These are phyloP conservation scores for Selenicereus undatus DNA, from an alignment of 148 eudicot species.

Conservation along the genomic window DNA sequence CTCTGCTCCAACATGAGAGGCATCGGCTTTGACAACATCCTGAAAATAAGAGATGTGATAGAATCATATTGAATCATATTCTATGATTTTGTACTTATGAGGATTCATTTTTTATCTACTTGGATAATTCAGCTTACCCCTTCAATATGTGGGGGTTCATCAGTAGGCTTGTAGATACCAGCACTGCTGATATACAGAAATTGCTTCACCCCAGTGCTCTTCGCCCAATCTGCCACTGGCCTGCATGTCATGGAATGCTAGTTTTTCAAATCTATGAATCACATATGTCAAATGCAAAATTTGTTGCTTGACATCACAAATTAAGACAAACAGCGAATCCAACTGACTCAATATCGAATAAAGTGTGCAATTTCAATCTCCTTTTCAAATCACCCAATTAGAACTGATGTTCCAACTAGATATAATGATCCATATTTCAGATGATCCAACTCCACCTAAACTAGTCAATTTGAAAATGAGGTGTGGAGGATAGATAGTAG, in stretches of 20 bases:
- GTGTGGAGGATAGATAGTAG: no score
- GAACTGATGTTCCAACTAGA: no score
- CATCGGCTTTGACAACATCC: constrained; percentile 84
- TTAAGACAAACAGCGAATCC: no score
- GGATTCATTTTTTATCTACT: not conserved
- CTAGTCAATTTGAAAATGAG: no score
- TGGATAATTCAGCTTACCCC: constrained; percentile 48
- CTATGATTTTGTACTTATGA: not conserved
- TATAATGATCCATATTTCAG: no score
- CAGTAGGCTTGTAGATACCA: constrained; percentile 86
- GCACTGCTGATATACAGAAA: constrained; percentile 92
- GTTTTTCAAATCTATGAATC: no score
- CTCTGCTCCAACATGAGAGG: constrained; percentile 78
- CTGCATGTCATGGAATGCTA: constrained; percentile 25
- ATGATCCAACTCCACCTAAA: no score
- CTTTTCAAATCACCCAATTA: no score
- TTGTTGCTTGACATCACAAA: no score
- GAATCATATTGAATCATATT: not conserved
- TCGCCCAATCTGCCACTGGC: constrained; percentile 97
- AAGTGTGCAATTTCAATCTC: no score
- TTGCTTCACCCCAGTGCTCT: constrained; percentile 63
- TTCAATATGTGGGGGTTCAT: constrained; percentile 96
- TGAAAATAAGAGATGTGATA: constrained; percentile 16
- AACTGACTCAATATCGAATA: no score
- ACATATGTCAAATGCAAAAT: no score